Conservation (phyloP, 345 rosid species). For the Diplotaxis tenuifolia region DNA sequence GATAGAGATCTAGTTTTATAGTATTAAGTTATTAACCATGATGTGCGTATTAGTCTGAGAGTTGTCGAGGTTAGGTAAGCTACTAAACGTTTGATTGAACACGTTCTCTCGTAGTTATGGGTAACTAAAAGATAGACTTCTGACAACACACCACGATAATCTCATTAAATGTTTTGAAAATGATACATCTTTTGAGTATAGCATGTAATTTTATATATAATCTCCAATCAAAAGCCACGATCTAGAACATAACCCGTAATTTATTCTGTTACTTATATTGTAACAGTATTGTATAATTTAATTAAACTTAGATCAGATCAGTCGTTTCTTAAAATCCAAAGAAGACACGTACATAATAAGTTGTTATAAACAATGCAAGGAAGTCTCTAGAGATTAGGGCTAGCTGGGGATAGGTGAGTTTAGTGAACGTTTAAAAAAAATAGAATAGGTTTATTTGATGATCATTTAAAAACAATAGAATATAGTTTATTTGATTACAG, state of each 20-base stretch:
- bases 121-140: background rate
- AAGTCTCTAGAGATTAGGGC: background rate
- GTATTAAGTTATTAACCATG: background rate
- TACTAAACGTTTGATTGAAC: background rate
- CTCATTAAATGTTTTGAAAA: background rate
- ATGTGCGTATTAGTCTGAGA: background rate
- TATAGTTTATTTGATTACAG: background rate
- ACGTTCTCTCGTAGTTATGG: background rate
- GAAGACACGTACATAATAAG: background rate
- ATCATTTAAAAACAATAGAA: background rate
- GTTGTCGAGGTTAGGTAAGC: conserved; percentile 2
- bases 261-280: background rate
- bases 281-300: background rate
- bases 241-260: background rate
- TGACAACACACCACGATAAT: background rate
- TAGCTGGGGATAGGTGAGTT: background rate
- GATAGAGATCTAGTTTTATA: no score
- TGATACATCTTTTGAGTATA: background rate
- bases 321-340: background rate
- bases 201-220: background rate
- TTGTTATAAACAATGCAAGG: background rate
- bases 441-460: background rate
- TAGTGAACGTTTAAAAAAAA: background rate
- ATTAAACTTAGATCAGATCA: background rate
- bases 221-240: background rate